Conservation (phyloP, 495 filamentous ascomycete species). For the Poronia punctata region DNA sequence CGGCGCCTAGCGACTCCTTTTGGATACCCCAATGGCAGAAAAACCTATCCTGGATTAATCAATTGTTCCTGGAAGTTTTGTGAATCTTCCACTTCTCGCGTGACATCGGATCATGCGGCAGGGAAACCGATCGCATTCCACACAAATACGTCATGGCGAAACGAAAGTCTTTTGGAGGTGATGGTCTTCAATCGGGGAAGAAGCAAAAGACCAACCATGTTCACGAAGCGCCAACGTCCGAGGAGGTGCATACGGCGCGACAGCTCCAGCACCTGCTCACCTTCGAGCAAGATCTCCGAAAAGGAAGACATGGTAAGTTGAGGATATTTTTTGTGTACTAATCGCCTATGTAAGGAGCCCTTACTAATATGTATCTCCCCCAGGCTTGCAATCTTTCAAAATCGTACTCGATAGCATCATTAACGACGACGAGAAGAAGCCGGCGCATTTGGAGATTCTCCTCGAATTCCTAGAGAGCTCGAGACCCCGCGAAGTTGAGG, state of each 20-base stretch:
- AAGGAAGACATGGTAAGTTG: slow-evolving; percentile 57
- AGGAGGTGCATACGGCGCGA: slow-evolving; percentile 49
- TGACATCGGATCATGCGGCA: slow-evolving; percentile 19
- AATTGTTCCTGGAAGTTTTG: too few species aligned
- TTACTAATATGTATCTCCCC: too few species aligned
- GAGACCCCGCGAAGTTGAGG: slow-evolving; percentile 45
- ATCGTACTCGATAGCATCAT: slow-evolving; percentile 61
- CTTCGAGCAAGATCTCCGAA: slow-evolving; percentile 56
- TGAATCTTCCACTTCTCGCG: too few species aligned
- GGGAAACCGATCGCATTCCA: slow-evolving; percentile 7
- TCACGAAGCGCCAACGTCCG: slow-evolving; percentile 43
- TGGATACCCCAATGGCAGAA: neutral
- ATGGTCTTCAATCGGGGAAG: slow-evolving; percentile 20
- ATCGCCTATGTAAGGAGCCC: too few species aligned
- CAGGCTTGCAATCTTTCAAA: slow-evolving; percentile 72
- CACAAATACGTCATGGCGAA: slow-evolving; percentile 30
- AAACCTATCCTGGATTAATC: too few species aligned
- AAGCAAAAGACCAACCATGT: slow-evolving; percentile 29
- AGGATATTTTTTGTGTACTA: too few species aligned
- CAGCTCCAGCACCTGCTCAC: slow-evolving; percentile 58
- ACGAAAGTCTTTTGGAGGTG: slow-evolving; percentile 27
- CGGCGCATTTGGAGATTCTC: slow-evolving; percentile 53
- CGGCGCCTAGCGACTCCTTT: too few species aligned
- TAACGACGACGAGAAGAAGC: slow-evolving; percentile 40
- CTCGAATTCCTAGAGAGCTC: slow-evolving; percentile 66